Evolutionary conservation across 1,139 yeast genomes (phyloP).

Genomic region (Yarrowia galli): DNA sequence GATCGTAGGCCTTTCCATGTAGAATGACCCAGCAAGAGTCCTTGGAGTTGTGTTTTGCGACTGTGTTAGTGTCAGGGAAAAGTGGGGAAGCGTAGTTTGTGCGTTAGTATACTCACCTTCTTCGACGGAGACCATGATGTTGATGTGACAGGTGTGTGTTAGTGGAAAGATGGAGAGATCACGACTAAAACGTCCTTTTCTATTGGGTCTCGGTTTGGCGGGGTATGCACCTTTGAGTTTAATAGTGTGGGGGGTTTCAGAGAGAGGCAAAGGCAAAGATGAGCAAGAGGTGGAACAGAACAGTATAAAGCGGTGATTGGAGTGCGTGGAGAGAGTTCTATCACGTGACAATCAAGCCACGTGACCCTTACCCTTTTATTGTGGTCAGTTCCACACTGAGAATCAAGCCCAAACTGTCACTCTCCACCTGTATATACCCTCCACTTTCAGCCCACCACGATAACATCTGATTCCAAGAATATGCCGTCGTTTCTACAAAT

Average conservation of each 20-base stretch:
- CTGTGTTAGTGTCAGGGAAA: conserved; percentile 43
- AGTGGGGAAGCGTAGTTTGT: neutral
- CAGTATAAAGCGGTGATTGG: neutral
- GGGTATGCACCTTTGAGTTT: conserved; percentile 25
- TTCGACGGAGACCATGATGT: conserved; percentile 27
- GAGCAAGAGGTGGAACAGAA: neutral
- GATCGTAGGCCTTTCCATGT: conserved; percentile 82
- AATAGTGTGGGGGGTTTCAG: conserved; percentile 13
- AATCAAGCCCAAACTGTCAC: too few species aligned
- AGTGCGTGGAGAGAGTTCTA: too few species aligned
- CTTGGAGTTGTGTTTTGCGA: conserved; percentile 66
- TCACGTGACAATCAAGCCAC: too few species aligned
- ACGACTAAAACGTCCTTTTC: conserved; percentile 30
- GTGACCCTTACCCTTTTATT: too few species aligned
- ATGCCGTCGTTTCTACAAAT: too few species aligned
- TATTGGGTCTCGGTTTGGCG: conserved; percentile 18
- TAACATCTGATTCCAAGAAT: too few species aligned
- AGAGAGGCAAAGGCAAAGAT: neutral
- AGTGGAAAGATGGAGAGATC: neutral
- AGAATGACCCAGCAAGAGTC: conserved; percentile 88
- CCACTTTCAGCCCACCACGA: neutral
- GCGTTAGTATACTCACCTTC: conserved; percentile 34
- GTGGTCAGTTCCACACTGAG: too few species aligned
- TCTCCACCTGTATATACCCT: too few species aligned
- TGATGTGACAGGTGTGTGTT: neutral